Percentiles rank a stretch among this genome's conserved stretches.
Conservation (phyloP, 345 rosid genomes). For the Murraya paniculata region DNA sequence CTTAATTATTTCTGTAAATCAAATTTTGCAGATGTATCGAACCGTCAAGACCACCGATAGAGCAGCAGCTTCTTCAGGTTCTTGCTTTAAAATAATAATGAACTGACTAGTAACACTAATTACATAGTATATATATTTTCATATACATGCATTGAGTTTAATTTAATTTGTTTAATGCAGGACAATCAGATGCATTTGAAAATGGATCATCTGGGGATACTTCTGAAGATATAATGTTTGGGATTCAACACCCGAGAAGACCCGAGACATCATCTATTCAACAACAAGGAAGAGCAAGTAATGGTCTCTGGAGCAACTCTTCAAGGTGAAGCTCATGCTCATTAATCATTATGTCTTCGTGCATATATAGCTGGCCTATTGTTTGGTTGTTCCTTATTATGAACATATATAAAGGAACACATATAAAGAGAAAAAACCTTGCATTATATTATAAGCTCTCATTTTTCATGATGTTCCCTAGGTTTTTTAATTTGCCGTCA, state of each 20-base stretch:
- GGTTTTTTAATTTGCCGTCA: background rate
- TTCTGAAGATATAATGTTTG: constrained; percentile 84
- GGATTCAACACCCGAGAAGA: constrained; percentile 54
- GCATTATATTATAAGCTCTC: background rate
- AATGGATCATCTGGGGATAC: constrained; percentile 85
- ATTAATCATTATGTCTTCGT: background rate
- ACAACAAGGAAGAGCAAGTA: constrained; percentile 41
- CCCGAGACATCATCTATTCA: constrained; percentile 40
- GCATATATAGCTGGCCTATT: background rate
- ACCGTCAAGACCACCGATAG: constrained; percentile 71
- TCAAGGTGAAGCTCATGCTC: constrained; percentile 37
- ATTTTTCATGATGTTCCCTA: background rate
- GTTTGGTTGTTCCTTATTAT: background rate
- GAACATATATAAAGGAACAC: background rate
- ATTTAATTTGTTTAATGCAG: constrained; percentile 21
- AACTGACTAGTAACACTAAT: background rate
- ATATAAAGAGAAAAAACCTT: too few relatives aligned
- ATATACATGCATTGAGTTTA: background rate
- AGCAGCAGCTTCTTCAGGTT: constrained; percentile 70
- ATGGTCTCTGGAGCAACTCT: constrained; percentile 72
- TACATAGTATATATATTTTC: too few relatives aligned
- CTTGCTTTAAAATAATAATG: background rate
- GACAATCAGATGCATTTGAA: constrained; percentile 68
- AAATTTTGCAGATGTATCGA: constrained; percentile 58
- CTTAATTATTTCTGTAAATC: background rate